Evolutionary conservation across 2,329 filamentous ascomycete genomes (phyloP).

Genomic region (Claviceps cyperi): DNA sequence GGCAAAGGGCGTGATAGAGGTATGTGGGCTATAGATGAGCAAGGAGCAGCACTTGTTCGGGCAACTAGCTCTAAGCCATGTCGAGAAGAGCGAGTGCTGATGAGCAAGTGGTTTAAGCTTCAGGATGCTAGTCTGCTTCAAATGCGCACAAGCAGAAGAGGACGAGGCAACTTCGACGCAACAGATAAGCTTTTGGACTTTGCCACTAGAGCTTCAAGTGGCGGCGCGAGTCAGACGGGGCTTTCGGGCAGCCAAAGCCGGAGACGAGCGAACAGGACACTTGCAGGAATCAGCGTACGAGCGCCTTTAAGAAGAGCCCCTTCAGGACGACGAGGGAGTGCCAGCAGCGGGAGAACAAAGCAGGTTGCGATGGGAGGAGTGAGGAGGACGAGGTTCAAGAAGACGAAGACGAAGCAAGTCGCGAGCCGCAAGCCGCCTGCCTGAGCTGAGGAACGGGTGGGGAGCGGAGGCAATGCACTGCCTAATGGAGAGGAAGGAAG

Average conservation of each 20-base stretch:
- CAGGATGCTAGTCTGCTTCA: neutral
- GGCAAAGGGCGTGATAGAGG: neutral
- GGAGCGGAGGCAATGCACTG: constrained; percentile 1
- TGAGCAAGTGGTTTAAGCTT: neutral
- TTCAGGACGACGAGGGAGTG: neutral
- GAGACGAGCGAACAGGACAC: neutral
- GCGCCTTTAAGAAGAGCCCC: neutral
- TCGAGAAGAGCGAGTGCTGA: neutral
- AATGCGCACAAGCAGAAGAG: neutral
- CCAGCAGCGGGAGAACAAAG: neutral
- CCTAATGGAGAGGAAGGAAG: neutral
- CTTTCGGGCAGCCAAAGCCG: neutral
- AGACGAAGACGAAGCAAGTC: neutral
- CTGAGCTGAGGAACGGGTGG: constrained; percentile 1
- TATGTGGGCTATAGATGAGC: neutral
- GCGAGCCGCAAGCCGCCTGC: neutral
- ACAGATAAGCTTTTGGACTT: constrained; percentile 1
- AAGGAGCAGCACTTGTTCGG: neutral
- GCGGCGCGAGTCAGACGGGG: neutral
- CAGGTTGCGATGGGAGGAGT: neutral
- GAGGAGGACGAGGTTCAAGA: neutral
- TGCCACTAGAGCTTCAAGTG: neutral
- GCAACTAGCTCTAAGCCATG: constrained; percentile 1
- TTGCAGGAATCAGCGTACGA: neutral
- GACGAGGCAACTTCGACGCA: neutral